Evolutionary conservation across 306 rosid genomes (phyloP).

Genomic region (Heteromeles arbutifolia): DNA sequence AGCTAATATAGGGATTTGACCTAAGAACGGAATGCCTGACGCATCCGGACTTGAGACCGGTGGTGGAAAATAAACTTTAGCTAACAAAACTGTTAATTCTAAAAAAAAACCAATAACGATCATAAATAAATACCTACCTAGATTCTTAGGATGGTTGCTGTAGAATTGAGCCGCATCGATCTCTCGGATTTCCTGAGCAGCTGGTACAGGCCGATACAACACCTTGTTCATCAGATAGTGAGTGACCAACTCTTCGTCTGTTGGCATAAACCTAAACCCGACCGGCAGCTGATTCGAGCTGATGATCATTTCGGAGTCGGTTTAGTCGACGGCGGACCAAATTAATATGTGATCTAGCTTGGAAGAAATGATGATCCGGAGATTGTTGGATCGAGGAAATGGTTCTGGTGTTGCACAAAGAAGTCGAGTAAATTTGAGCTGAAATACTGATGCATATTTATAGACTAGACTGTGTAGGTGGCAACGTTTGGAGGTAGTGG

Average conservation of each 20-base stretch:
- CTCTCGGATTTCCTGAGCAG: background rate
- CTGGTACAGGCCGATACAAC: background rate
- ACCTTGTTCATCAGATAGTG: slow-evolving; percentile 10
- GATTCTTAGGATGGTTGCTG: slow-evolving; percentile 2
- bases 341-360: background rate
- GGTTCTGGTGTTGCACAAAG: background rate
- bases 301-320: background rate
- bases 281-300: background rate
- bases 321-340: background rate
- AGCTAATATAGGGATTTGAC: too few species aligned
- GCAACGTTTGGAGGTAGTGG: background rate
- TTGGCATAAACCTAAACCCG: slow-evolving; percentile 11
- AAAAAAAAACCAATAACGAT: background rate
- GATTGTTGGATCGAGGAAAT: background rate
- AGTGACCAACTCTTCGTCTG: background rate
- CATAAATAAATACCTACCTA: background rate
- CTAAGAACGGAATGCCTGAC: too few species aligned
- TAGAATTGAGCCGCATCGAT: background rate
- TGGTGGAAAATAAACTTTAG: too few species aligned
- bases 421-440: background rate
- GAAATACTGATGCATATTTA: background rate
- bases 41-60: too few species aligned
- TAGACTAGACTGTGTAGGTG: background rate
- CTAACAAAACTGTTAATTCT: background rate
- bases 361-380: background rate